These are phyloP conservation scores for Pseudopithomyces maydicus DNA, from an alignment of 2,329 filamentous ascomycete genomes.

Conservation along the genomic window DNA sequence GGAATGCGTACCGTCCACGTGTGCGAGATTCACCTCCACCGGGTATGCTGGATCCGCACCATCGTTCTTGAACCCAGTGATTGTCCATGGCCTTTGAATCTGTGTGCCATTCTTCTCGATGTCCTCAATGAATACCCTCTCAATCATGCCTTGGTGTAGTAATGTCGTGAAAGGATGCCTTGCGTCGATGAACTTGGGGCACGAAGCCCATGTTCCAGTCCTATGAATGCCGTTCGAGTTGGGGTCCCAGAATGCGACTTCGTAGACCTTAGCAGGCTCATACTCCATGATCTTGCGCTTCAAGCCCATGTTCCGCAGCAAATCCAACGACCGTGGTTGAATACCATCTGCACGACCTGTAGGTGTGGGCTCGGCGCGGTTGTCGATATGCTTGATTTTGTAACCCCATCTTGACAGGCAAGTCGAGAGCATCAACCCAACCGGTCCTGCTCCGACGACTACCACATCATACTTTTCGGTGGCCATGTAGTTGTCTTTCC, in stretches of 20 bases:
- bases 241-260: conserved; percentile 71
- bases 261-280: conserved; percentile 82
- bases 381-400: conserved; percentile 93
- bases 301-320: conserved; percentile 86
- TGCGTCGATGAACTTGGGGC: conserved; percentile 77
- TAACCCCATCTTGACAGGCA: conserved; percentile 92
- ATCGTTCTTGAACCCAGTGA: conserved; percentile 65
- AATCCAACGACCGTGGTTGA: conserved; percentile 84
- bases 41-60: conserved; percentile 71
- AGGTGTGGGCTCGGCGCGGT: conserved; percentile 79
- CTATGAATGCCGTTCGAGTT: conserved; percentile 59
- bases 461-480: conserved; percentile 69
- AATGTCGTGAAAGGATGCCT: conserved; percentile 68
- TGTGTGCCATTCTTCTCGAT: conserved; percentile 62
- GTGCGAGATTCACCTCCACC: conserved; percentile 76
- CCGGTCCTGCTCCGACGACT: conserved; percentile 87
- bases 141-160: conserved; percentile 66
- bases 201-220: conserved; percentile 79
- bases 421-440: conserved; percentile 84
- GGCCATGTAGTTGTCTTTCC: conserved; percentile 13
- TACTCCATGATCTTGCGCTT: conserved; percentile 88
- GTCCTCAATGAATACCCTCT: conserved; percentile 66
- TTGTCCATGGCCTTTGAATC: conserved; percentile 66
- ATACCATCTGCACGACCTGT: conserved; percentile 92
- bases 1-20: conserved; percentile 71